Percentiles rank a stretch among this genome's conserved stretches.
Evolutionary conservation across 345 rosid species (phyloP).

Genomic region (Brassica carinata): DNA sequence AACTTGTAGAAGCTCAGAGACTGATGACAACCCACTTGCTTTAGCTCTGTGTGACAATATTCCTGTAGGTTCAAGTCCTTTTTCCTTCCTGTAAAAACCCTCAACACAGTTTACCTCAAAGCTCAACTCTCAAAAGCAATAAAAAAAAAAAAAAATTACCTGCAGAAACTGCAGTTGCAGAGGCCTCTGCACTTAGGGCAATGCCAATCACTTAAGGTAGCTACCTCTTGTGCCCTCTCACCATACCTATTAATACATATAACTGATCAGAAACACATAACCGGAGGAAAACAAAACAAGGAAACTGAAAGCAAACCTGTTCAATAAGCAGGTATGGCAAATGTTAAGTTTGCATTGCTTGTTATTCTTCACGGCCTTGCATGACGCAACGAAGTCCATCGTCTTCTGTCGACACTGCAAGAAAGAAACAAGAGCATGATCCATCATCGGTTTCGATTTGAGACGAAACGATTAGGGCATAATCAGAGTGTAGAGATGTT

Average conservation of each 20-base stretch:
- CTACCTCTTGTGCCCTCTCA: conserved; percentile 42
- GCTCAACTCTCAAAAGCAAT: not conserved
- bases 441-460: not conserved
- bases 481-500: not conserved
- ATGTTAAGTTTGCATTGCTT: conserved; percentile 26
- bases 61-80: conserved; percentile 5
- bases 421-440: not conserved
- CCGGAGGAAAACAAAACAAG: not conserved
- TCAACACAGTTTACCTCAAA: not conserved
- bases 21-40: conserved; percentile 64
- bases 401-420: conserved; percentile 48
- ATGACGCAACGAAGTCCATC: conserved; percentile 39
- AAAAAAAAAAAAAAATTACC: not conserved
- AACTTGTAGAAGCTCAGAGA: conserved; percentile 61
- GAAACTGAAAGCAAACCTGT: conserved; percentile 24
- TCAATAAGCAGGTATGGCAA: conserved; percentile 41
- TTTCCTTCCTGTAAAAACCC: not conserved
- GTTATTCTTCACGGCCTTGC: conserved; percentile 23
- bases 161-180: conserved; percentile 34
- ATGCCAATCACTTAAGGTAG: conserved; percentile 29
- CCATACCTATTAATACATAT: conserved; percentile 34
- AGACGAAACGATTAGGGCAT: not conserved
- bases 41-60: conserved; percentile 19
- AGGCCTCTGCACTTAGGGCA: conserved; percentile 25
- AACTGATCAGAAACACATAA: not conserved